phyloP scores from a whole-genome alignment of 352 stramenopile species.

The Pythium brachiatum region DNA sequence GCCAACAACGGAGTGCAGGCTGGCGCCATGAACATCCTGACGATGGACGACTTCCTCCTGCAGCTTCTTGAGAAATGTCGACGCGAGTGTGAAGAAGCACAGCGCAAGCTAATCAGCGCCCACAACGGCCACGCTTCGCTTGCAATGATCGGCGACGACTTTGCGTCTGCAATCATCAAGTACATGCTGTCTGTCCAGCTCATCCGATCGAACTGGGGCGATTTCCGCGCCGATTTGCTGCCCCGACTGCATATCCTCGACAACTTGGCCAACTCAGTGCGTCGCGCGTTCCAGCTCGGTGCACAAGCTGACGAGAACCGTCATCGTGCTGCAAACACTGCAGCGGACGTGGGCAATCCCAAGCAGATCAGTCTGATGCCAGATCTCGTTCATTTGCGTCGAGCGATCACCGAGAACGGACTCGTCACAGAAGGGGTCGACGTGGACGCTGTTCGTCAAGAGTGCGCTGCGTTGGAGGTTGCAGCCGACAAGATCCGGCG shows the following conservation, averaged over 20 bases:
- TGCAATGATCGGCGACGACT: slow-evolving; percentile 33
- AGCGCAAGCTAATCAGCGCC: slow-evolving; percentile 71
- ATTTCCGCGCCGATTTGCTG: slow-evolving; percentile 67
- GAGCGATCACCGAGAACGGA: slow-evolving; percentile 24
- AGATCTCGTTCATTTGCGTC: slow-evolving; percentile 31
- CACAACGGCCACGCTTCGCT: slow-evolving; percentile 71
- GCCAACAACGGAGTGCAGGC: background rate
- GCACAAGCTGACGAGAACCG: background rate
- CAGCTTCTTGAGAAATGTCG: slow-evolving; percentile 63
- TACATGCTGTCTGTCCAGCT: slow-evolving; percentile 47
- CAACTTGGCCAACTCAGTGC: slow-evolving; percentile 47
- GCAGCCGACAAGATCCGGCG: slow-evolving; percentile 11
- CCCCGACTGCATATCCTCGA: slow-evolving; percentile 66
- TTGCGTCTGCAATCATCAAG: slow-evolving; percentile 39
- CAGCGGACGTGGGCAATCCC: slow-evolving; percentile 20
- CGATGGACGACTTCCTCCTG: slow-evolving; percentile 78
- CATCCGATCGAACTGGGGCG: slow-evolving; percentile 53
- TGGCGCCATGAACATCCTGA: slow-evolving; percentile 38
- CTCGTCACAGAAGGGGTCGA: slow-evolving; percentile 5
- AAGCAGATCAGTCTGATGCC: slow-evolving; percentile 50
- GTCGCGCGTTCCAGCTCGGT: slow-evolving; percentile 21
- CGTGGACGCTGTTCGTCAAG: slow-evolving; percentile 26
- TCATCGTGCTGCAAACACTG: background rate
- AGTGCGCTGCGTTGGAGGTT: slow-evolving; percentile 26
- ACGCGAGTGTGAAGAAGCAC: slow-evolving; percentile 80